Evolutionary conservation across 139 green algal species (phyloP), one percentile per base, ranked within the genome.

Genomic region (Chlorella sp.): DNA sequence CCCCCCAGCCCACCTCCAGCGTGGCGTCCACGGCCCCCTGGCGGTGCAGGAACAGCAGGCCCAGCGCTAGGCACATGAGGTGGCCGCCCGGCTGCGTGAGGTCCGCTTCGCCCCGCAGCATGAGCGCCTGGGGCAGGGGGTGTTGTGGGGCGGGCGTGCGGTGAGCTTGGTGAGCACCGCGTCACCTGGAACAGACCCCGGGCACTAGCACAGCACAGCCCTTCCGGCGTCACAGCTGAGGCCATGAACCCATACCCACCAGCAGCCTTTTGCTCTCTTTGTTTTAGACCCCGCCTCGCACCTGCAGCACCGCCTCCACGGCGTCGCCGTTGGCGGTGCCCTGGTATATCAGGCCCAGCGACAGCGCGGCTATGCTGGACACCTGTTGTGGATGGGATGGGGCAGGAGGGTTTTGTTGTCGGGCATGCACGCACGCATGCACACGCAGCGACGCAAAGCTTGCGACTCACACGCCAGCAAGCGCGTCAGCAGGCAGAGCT

Each of bases 31-130:
- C 96, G 14, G 91, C 93, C 22, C 94, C 95, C 82, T 98, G 93
- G 73, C 94, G 92, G 58, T 95, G 93, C 75, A 99, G 90, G 90
- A 99, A 99, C 38, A 99, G 92, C 76, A 99, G 94, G 30, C 95
- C 97, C 64, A 99, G 93, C 3, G 92, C 94, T 30, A 99, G 89
- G 79, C 87, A 92, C 85, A 99, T 82, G 64, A 96, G 91, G 88
- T 93, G 95, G 68, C 92, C 96, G 68, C 91, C 93, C 2, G 94
- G 92, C 73, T 94, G 75, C 44, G 67, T 82, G 58, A 99, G 90
- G 81, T 99, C 95, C 17, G 89, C 74, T 83, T 98, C 94, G 30
- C 82, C 84, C 26, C 97, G 92, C 51, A 94, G 86, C 96, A 98
- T 98, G 34, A 99, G 88, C n/a, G 92, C 93, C 90, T 98, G 90